Percentiles rank a stretch among this genome's conserved stretches.
Conservation (phyloP, 2,329 filamentous ascomycete genomes). For the Hirsutella minnesotensis region DNA sequence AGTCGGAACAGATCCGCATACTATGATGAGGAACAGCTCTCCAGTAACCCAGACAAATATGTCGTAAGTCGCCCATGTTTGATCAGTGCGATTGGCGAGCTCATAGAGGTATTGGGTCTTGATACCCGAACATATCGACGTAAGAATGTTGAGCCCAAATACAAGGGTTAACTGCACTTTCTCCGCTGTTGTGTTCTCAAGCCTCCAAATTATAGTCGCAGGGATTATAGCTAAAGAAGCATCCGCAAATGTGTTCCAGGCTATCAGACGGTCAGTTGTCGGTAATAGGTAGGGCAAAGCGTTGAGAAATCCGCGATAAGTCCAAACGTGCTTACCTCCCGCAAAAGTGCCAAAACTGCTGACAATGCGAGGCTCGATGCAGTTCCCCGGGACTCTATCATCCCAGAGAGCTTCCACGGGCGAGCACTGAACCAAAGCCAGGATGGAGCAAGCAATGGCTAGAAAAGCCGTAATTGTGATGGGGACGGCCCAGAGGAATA, state of each 20-base stretch:
- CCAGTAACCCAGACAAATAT: slow-evolving; percentile 12
- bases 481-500: slow-evolving; percentile 10
- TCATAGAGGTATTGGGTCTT: slow-evolving; percentile 12
- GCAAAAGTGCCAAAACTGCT: slow-evolving; percentile 9
- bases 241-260: slow-evolving; percentile 12
- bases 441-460: slow-evolving; percentile 9
- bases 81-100: slow-evolving; percentile 10
- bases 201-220: slow-evolving; percentile 47
- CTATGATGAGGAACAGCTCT: slow-evolving; percentile 13
- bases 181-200: slow-evolving; percentile 66
- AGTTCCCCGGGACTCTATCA: slow-evolving; percentile 7
- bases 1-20: slow-evolving; percentile 10
- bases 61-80: slow-evolving; percentile 11
- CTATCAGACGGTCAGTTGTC: slow-evolving; percentile 2
- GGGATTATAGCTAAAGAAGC: slow-evolving; percentile 11
- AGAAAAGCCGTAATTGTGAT: slow-evolving; percentile 8
- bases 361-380: slow-evolving; percentile 10
- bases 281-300: not conserved
- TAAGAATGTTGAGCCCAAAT: slow-evolving; percentile 12
- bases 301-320: not conserved
- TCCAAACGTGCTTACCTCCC: slow-evolving; percentile 6
- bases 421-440: slow-evolving; percentile 11
- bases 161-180: slow-evolving; percentile 48
- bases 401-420: slow-evolving; percentile 10
- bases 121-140: slow-evolving; percentile 12